Percentiles rank a stretch among this genome's conserved stretches.
Conservation (phyloP, 768 basidiomycete genomes). For the Hortiboletus flavorubellus region DNA sequence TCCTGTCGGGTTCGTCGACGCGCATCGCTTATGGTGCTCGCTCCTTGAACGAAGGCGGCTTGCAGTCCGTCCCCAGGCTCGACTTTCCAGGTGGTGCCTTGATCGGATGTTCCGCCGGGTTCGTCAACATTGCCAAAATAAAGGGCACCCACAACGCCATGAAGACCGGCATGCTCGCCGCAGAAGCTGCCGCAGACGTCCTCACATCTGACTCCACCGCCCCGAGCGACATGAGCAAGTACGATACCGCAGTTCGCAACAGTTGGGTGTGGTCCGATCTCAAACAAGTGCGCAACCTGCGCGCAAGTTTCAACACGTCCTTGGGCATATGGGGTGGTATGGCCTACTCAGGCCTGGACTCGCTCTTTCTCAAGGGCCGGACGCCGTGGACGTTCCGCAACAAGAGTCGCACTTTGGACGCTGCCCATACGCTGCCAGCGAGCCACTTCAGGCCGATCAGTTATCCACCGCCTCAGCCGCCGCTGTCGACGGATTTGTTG, state of each 20-base stretch:
- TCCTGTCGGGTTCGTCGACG: constrained; percentile 67
- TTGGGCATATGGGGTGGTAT: constrained; percentile 88
- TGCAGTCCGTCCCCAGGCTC: constrained; percentile 84
- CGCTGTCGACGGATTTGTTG: constrained; percentile 89
- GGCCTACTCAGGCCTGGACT: constrained; percentile 85
- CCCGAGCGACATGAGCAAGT: constrained; percentile 64
- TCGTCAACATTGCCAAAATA: constrained; percentile 96
- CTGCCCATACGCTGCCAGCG: constrained; percentile 68
- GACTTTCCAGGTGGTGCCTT: constrained; percentile 93
- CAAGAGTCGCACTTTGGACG: constrained; percentile 50
- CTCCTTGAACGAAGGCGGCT: constrained; percentile 87
- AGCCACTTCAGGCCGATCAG: constrained; percentile 67
- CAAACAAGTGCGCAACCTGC: constrained; percentile 85
- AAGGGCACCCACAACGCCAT: constrained; percentile 99
- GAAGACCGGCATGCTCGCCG: constrained; percentile 98
- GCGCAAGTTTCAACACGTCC: constrained; percentile 80
- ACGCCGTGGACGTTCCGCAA: constrained; percentile 93
- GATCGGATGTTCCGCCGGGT: constrained; percentile 93
- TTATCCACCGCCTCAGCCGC: constrained; percentile 85
- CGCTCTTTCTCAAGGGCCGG: constrained; percentile 76
- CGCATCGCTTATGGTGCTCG: constrained; percentile 91
- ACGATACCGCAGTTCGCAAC: constrained; percentile 62
- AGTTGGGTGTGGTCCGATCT: constrained; percentile 90
- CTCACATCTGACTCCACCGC: constrained; percentile 34
- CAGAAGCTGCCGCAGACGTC: constrained; percentile 76